Base-by-base conservation (phyloP, 2,329 filamentous ascomycete genomes). In the Colletotrichum liaoningense region DNA sequence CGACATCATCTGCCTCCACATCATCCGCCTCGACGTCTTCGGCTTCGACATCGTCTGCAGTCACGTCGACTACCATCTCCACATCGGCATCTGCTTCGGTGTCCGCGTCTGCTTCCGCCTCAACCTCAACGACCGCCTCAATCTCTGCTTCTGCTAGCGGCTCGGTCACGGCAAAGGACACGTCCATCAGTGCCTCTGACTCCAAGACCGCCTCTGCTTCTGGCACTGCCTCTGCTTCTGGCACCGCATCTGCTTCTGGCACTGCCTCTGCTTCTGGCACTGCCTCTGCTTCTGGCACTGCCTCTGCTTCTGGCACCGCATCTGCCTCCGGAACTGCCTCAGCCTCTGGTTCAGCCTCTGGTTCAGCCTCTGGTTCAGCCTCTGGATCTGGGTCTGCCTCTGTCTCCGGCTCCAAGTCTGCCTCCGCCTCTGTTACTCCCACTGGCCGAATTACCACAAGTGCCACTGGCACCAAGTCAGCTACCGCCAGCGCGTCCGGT, bases 11-110 rank as follows among this genome's bases (percentile, higher is more conserved):
- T 30, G 76, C 81, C 52, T 83, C 84, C n/a, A 64, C 33, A 22
- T 76, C 74, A 4, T 78, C 83, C 33, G 75, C 81, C 55, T 83
- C 84, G n/a, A 64, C 33, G n/a, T 76, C 74, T 4, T 79, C 83
- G 28, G 76, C 81, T 83, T 42, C 38, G 14, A 42, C 16, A 16
- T 42, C 16, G 38, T 42, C 38, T 42, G 38, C 16, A 6, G 5
- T 42, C 16, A 42, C 38, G 16, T 42, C 16, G 38, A 42, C 38
- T 42, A 42, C 38, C 2, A 42, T 19, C 14, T 79, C 81, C 14
- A 68, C 59, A 57, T 75, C 71, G 11, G 70, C 49, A 8, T 63
- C 74, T 11, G 38, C 59, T 6, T 62, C 58, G 22, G 38, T 54
- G 4, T 42, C 24, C 11, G 68, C 3, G 24, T 72, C 72, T 4